Conservation (phyloP, 441 rosid genomes). For the Pelargonium myrrhifolium region DNA sequence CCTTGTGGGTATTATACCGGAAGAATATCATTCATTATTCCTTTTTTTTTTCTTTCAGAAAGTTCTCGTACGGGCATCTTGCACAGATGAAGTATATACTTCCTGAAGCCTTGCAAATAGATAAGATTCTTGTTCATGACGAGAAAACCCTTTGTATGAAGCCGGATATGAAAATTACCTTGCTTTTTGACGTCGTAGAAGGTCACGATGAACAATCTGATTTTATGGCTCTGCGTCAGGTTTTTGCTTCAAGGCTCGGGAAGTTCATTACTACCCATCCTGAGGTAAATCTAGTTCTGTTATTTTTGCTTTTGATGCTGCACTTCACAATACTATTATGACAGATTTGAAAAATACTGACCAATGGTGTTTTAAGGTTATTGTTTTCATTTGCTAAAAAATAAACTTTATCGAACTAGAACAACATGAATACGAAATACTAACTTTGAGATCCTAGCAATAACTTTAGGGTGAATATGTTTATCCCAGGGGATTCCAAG, state of each 20-base stretch:
- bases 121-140: slow-evolving; percentile 40
- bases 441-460: not conserved
- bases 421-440: not conserved
- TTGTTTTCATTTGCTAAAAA: too few relatives aligned
- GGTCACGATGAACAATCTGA: slow-evolving; percentile 33
- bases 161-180: slow-evolving; percentile 33
- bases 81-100: slow-evolving; percentile 45
- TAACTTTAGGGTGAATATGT: not conserved
- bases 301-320: slow-evolving; percentile 1
- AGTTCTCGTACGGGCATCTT: slow-evolving; percentile 32
- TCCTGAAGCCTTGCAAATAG: slow-evolving; percentile 37
- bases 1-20: not conserved
- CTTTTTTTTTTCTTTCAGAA: slow-evolving; percentile 25
- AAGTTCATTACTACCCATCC: slow-evolving; percentile 26
- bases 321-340: not conserved
- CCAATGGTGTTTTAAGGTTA: not conserved
- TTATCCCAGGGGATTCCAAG: not conserved
- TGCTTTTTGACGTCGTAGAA: slow-evolving; percentile 32
- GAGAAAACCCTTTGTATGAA: slow-evolving; percentile 38
- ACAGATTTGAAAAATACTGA: not conserved
- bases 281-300: slow-evolving; percentile 29
- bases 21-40: not conserved
- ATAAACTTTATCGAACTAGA: too few relatives aligned
- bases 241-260: slow-evolving; percentile 31
- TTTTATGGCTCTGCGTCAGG: slow-evolving; percentile 28